Percentiles rank a stretch among this genome's conserved stretches.
These are phyloP conservation scores for Neofusicoccum ribis DNA, from an alignment of 2,329 filamentous ascomycete genomes.

Conservation along the genomic window DNA sequence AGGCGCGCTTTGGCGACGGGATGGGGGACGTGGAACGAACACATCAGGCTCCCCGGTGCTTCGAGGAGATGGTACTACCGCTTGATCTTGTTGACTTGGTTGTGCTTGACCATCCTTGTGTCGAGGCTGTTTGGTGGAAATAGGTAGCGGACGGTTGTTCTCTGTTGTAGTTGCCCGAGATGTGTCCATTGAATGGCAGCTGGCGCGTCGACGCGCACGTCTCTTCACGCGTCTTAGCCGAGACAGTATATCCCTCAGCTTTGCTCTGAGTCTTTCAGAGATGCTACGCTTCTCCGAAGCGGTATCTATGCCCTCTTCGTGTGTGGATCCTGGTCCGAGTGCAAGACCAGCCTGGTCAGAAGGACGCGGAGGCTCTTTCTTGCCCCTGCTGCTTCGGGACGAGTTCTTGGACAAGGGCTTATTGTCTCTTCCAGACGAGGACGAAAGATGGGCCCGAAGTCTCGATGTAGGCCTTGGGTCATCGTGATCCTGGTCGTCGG, in stretches of 20 bases:
- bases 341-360: not conserved
- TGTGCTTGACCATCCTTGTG: not conserved
- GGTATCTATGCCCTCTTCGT: not conserved
- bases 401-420: conserved; percentile 4
- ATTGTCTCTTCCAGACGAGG: not conserved
- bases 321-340: not conserved
- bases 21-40: not conserved
- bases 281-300: not conserved
- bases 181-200: not conserved
- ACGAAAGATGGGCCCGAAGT: not conserved
- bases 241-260: not conserved
- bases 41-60: not conserved
- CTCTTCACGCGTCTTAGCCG: not conserved
- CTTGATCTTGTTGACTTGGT: not conserved
- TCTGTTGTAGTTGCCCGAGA: not conserved
- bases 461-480: not conserved
- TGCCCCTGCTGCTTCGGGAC: not conserved
- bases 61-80: not conserved
- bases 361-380: not conserved
- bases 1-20: conserved; percentile 7
- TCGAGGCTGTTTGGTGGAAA: not conserved
- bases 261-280: not conserved
- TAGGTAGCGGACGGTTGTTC: not conserved
- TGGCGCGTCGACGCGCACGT: not conserved
- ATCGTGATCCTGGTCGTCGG: not conserved